Percentiles rank a stretch among this genome's conserved stretches.
Evolutionary conservation across 2,329 filamentous ascomycete species (phyloP).

Genomic region (Parascedosporium putredinis): DNA sequence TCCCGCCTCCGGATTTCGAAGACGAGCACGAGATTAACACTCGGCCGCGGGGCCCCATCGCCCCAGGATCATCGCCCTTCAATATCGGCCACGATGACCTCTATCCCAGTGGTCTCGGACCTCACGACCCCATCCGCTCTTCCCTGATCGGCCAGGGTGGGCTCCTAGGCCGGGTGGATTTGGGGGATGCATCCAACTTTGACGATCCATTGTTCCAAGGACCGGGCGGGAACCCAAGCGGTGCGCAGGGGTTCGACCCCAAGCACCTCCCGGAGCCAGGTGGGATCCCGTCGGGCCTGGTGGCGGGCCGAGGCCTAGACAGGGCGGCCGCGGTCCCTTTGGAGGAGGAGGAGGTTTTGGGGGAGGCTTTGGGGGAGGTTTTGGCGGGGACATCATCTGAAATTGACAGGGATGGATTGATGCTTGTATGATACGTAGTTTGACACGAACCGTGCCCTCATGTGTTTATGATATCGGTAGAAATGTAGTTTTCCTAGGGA

Average conservation of each 20-base stretch:
- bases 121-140: constrained; percentile 68
- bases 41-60: constrained; percentile 37
- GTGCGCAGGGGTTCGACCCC: constrained; percentile 45
- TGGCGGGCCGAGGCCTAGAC: constrained; percentile 34
- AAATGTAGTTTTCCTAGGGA: no score
- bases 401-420: no score
- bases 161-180: constrained; percentile 32
- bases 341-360: constrained; percentile 23
- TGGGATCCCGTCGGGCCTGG: constrained; percentile 82
- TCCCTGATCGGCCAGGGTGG: constrained; percentile 51
- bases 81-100: constrained; percentile 79
- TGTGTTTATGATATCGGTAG: no score
- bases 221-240: constrained; percentile 22
- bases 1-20: constrained; percentile 82
- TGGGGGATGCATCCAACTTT: constrained; percentile 92
- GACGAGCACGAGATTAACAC: constrained; percentile 80
- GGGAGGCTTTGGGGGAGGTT: constrained; percentile 22
- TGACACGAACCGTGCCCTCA: no score
- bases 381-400: constrained; percentile 22
- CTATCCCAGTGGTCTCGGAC: constrained; percentile 76
- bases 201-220: constrained; percentile 52
- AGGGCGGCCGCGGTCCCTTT: constrained; percentile 24
- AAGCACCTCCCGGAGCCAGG: constrained; percentile 76
- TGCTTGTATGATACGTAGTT: no score
- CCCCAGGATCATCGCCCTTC: constrained; percentile 43